A percentile compares a stretch with the other conserved stretches of the same genome.
Conservation (phyloP, 345 rosid species). For the Sonneratia alba region DNA sequence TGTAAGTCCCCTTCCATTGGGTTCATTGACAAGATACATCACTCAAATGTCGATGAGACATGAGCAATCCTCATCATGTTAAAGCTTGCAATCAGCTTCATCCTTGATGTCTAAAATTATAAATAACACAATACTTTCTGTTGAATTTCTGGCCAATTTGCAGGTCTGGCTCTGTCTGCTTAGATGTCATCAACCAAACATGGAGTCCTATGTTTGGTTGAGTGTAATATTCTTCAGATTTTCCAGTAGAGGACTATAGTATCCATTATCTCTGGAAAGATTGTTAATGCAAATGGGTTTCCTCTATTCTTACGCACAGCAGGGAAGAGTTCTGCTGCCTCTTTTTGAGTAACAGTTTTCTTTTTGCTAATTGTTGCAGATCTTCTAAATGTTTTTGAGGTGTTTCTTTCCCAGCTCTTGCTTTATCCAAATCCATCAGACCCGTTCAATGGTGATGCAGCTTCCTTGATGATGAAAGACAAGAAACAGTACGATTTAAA, state of each 20-base stretch:
- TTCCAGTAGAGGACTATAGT: neutral
- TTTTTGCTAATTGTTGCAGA: constrained; percentile 24
- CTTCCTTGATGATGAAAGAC: constrained; percentile 65
- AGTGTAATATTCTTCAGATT: constrained; percentile 6
- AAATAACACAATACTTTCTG: neutral
- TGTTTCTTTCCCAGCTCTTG: constrained; percentile 60
- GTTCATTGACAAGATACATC: constrained; percentile 63
- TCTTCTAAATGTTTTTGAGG: constrained; percentile 62
- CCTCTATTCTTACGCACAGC: neutral
- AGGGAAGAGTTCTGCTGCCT: neutral
- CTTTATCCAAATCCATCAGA: constrained; percentile 67
- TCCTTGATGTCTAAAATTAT: neutral
- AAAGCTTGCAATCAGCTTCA: neutral
- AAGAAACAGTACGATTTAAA: constrained; percentile 47
- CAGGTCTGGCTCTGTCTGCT: constrained; percentile 69
- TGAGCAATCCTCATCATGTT: constrained; percentile 21
- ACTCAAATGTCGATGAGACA: constrained; percentile 71
- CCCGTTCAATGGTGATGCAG: constrained; percentile 64
- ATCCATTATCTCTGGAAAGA: neutral
- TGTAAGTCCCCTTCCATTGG: constrained; percentile 69
- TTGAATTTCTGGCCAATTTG: constrained; percentile 2
- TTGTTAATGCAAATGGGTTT: neutral
- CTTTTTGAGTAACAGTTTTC: constrained; percentile 1
- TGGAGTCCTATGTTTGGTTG: constrained; percentile 83
- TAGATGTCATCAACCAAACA: constrained; percentile 66